Base-by-base conservation (phyloP, 805 yeast genomes). In the Lipomyces starkeyi region DNA sequence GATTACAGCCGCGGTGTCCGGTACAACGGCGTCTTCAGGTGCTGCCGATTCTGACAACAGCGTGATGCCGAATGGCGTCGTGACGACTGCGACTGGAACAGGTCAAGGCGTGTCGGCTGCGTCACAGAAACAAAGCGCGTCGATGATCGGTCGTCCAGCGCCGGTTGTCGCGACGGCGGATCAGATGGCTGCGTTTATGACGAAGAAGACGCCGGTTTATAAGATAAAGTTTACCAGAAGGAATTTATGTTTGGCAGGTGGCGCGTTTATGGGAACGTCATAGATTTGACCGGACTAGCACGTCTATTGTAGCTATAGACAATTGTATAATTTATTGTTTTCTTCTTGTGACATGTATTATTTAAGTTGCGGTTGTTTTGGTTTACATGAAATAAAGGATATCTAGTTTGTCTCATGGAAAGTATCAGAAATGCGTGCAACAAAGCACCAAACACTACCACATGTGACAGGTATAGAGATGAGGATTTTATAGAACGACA, bases 171-270 rank as follows among this genome's bases (percentile, higher is more conserved):
- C 97, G 11, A 87, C 96, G 1, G 85, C 87, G 61, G 99, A 95
- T 78, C 96, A 94, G 74, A 85, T 95, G 87, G 93, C 97, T 3
- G 95, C 95, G 25, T 95, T 90, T 78, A 91, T 91, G 79, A 94
- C 99, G 0, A 95, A 93, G 80, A 89, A 88, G 78, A 93, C 98
- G 0, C 97, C 98, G 3, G 95, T 95, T 34, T 95, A 89, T 81
- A 91, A 91, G 74, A 97, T 95, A 47, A 93, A 90, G 75, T 94
- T 95, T 77, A 94, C 98, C 0, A 84, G 97, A 77, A 83, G 97
- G 68, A 95, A 95, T 80, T 80, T 95, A 73, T 93, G 97, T 74
- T 83, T 95, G 49, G 97, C 97, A 0, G 98, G 91, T 32, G 98
- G 99, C 62, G 95, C 95, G 2, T 92, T 90, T 74, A 78, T 80